Evolutionary conservation across 2,329 filamentous ascomycete genomes (phyloP).

Genomic region (Dactylonectria estremocensis): DNA sequence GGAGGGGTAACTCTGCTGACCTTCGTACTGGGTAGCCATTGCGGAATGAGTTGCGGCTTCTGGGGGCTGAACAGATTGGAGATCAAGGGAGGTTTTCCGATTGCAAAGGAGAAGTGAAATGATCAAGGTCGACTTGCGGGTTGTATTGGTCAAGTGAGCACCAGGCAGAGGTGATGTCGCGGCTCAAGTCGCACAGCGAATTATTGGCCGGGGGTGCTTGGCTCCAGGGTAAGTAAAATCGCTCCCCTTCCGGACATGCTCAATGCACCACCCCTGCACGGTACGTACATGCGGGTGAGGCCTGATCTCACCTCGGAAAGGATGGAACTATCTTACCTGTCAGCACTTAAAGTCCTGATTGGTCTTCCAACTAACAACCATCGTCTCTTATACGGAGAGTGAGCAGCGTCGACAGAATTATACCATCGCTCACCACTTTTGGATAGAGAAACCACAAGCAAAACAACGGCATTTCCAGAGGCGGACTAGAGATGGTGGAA

Average conservation of each 20-base stretch:
- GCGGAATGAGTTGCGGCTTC: conserved; percentile 34
- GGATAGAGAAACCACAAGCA: not conserved
- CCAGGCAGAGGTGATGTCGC: conserved; percentile 28
- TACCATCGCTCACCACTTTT: not conserved
- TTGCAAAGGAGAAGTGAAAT: not conserved
- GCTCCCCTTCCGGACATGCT: not conserved
- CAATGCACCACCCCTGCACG: too few species aligned
- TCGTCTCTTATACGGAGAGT: too few species aligned
- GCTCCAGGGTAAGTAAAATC: not conserved
- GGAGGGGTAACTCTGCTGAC: conserved; percentile 51
- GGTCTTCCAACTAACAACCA: too few species aligned
- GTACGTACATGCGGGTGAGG: too few species aligned
- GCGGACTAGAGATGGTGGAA: not conserved
- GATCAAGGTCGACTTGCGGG: not conserved
- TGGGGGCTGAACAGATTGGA: not conserved
- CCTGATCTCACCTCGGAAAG: too few species aligned
- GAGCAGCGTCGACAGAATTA: too few species aligned
- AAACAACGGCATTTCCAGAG: not conserved
- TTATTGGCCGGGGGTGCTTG: not conserved
- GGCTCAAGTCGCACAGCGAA: not conserved
- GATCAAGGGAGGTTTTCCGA: not conserved
- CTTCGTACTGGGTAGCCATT: conserved; percentile 73
- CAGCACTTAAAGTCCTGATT: too few species aligned
- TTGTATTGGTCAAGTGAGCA: conserved; percentile 11
- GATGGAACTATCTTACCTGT: too few species aligned